Percentiles rank a stretch among this genome's conserved stretches.
Evolutionary conservation across 2,329 filamentous ascomycete species (phyloP).

Genomic region (Neonectria neomacrospora): DNA sequence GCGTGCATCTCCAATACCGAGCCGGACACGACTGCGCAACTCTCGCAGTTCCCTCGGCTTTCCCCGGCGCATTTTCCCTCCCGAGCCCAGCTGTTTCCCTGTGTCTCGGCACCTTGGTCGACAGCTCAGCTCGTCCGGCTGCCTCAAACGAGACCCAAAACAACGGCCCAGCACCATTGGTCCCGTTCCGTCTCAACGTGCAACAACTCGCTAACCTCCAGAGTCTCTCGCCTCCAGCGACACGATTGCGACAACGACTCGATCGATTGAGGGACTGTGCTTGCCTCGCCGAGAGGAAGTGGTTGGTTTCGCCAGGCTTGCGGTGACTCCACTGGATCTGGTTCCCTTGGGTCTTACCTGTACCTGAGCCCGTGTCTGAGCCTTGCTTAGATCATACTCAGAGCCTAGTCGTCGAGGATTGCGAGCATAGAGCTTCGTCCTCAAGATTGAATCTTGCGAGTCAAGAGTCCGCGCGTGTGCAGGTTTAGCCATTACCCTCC

Average conservation of each 20-base stretch:
- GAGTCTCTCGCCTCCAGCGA: constrained; percentile 9
- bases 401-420: constrained; percentile 44
- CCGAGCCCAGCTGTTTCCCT: not conserved
- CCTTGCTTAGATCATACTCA: constrained; percentile 25
- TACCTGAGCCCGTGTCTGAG: constrained; percentile 33
- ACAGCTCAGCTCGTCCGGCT: constrained; percentile 5
- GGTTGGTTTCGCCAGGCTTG: constrained; percentile 35
- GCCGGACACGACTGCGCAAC: not conserved
- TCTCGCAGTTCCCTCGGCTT: not conserved
- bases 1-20: not conserved
- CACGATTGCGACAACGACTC: constrained; percentile 17
- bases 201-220: not conserved
- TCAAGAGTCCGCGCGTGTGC: constrained; percentile 37
- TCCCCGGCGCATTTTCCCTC: not conserved
- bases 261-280: constrained; percentile 25
- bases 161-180: constrained; percentile 9
- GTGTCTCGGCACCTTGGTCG: not conserved
- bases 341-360: constrained; percentile 32
- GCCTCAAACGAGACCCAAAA: not conserved
- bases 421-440: constrained; percentile 75
- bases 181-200: not conserved
- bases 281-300: constrained; percentile 30
- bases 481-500: constrained; percentile 31
- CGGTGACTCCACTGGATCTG: constrained; percentile 29
- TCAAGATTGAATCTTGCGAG: constrained; percentile 51